Percentiles rank a stretch among this genome's conserved stretches.
phyloP scores from a whole-genome alignment of 805 yeast genomes.

The Saturnispora zaruensis region DNA sequence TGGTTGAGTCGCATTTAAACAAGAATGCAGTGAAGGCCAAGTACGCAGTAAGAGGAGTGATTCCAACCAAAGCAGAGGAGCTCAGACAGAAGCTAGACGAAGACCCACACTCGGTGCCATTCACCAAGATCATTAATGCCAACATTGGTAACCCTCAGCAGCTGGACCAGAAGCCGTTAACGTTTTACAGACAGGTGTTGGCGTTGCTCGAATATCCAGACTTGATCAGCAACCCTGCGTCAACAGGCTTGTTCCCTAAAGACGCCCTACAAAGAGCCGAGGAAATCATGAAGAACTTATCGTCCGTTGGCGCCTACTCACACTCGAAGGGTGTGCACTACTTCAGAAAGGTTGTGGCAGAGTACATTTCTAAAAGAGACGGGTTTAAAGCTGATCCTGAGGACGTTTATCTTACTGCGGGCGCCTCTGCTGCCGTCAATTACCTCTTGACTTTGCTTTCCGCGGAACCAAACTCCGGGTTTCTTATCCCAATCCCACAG shows the following conservation, averaged over 20 bases:
- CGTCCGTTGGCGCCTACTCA: constrained; percentile 93
- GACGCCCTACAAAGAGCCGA: constrained; percentile 75
- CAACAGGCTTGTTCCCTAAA: constrained; percentile 35
- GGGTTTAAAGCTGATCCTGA: constrained; percentile 59
- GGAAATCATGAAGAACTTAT: constrained; percentile 48
- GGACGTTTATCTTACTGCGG: constrained; percentile 77
- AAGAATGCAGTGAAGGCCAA: constrained; percentile 72
- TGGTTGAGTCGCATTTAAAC: constrained; percentile 52
- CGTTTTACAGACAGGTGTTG: constrained; percentile 90
- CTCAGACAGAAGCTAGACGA: constrained; percentile 47
- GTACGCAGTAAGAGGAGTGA: constrained; percentile 92
- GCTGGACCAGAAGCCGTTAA: constrained; percentile 84
- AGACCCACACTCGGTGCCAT: constrained; percentile 62
- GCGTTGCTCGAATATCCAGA: constrained; percentile 81
- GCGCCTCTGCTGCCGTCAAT: constrained; percentile 93
- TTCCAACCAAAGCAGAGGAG: constrained; percentile 92
- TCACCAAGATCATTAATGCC: constrained; percentile 70
- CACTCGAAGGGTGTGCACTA: constrained; percentile 79
- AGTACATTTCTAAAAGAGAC: constrained; percentile 73
- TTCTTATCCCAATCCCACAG: constrained; percentile 93
- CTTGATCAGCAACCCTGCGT: constrained; percentile 35
- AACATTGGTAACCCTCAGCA: constrained; percentile 99
- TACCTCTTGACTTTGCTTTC: constrained; percentile 66
- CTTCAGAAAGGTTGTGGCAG: constrained; percentile 71
- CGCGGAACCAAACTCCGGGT: constrained; percentile 63